Base-by-base conservation (phyloP, 192 early-diverging fungal genomes). In the Podila verticillata region DNA sequence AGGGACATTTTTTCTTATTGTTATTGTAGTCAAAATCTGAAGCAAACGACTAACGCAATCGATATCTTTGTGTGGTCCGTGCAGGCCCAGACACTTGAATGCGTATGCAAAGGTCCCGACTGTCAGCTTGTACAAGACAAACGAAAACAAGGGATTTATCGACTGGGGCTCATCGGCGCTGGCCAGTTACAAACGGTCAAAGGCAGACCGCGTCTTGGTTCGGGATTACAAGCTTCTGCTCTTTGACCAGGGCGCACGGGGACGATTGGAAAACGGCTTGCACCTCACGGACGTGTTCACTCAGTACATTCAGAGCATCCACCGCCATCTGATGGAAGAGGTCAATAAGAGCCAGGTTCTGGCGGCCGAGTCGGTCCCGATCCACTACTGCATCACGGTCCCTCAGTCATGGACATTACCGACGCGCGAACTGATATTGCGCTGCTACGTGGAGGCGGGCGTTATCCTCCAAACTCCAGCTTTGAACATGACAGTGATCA, bases 401-500 rank as follows among this genome's bases (percentile, higher is more conserved):
- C 51, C 77, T 10, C 77, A 80, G 47, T 48, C 77, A 17, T 80
- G 77, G 77, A 80, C 77, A 26, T 47, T 80, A 34, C 77, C 77
- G 4, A 80, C 77, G 7, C 65, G 77, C 10, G 77, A 80, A 30
- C 34, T 80, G 29, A 65, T 80, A 15, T 13, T 80, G 54, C 54
- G 77, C 35, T 80, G 77, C 39, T 80, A 80, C 60, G 77, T 80
- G 1, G 77, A 80, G 48, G 77, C 77, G 1, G 77, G 77, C 10
- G 72, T 80, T 20, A 72, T 80, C 7, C 57, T 80, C 0, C 69
- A 72, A 56, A 80, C 70, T 7, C 77, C 77, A n/a, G 77, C 77
- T 8, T 70, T 56, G 2, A 80, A 80, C 34, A 80, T 80, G 77
- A 80, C 77, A 2, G 77, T 86, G 13, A 84, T 86, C 30, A 84